phyloP scores from a whole-genome alignment of 305 asterid genomes.

The Rubia tinctorum region DNA sequence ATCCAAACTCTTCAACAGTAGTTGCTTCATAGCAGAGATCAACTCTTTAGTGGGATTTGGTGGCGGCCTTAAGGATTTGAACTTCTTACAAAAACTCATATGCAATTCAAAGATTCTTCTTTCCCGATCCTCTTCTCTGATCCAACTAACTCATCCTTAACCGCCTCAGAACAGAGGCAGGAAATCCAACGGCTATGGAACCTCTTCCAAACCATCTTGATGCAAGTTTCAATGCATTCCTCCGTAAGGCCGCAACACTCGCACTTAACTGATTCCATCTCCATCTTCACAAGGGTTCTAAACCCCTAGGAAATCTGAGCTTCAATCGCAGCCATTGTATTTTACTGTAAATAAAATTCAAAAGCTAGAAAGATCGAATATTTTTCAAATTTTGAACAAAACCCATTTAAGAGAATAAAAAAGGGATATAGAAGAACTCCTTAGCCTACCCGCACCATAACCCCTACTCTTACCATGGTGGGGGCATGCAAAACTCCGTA shows the following conservation, averaged over 20 bases:
- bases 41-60: conserved; percentile 46
- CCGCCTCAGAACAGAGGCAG: conserved; percentile 80
- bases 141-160: conserved; percentile 56
- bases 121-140: conserved; percentile 39
- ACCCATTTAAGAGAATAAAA: neutral
- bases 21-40: conserved; percentile 57
- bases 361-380: neutral
- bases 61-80: conserved; percentile 10
- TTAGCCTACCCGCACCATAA: too few relatives aligned
- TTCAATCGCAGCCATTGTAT: conserved; percentile 17
- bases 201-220: conserved; percentile 45
- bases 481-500: neutral
- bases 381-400: conserved; percentile 12
- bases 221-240: conserved; percentile 69
- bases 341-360: neutral
- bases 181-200: conserved; percentile 72
- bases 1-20: conserved; percentile 44
- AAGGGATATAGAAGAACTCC: neutral
- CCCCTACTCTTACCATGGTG: conserved; percentile 9
- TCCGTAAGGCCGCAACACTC: conserved; percentile 78
- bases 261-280: conserved; percentile 44
- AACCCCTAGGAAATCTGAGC: neutral
- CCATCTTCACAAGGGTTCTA: neutral
- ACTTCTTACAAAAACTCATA: conserved; percentile 59
- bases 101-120: conserved; percentile 67